Conservation (phyloP, 208 protist genomes). For the Strigomonas culicis region DNA sequence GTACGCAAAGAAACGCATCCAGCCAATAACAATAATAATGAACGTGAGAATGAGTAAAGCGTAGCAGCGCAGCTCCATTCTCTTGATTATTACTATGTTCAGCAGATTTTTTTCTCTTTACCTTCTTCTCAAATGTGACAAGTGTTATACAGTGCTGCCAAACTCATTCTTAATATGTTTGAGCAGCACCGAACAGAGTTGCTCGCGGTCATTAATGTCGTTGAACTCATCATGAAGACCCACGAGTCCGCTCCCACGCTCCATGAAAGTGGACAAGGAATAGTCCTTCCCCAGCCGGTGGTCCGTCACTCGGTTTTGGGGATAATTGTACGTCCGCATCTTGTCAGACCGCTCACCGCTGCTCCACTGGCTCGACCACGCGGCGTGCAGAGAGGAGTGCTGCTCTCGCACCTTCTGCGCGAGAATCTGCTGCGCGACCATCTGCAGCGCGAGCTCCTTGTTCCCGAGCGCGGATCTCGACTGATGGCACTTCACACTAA, state of each 20-base stretch:
- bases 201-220: constrained; percentile 54
- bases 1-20: no score
- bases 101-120: no score
- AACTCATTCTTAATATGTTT: constrained; percentile 79
- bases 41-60: no score
- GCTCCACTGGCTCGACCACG: constrained; percentile 82
- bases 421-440: constrained; percentile 82
- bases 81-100: no score
- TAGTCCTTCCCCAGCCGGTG: constrained; percentile 87
- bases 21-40: no score
- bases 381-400: constrained; percentile 65
- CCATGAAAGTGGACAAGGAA: constrained; percentile 73
- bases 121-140: neutral
- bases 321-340: constrained; percentile 91
- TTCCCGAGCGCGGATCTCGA: constrained; percentile 84
- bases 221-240: constrained; percentile 82
- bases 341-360: constrained; percentile 89
- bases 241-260: constrained; percentile 52
- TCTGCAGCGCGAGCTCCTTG: constrained; percentile 85
- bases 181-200: constrained; percentile 58
- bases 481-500: constrained; percentile 89
- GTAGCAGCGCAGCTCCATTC: no score
- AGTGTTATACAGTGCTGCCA: constrained; percentile 25
- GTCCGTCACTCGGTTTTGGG: constrained; percentile 87
- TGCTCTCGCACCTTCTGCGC: constrained; percentile 57